phyloP scores from a whole-genome alignment of 148 eudicot genomes.

The Fallopia convolvulus region DNA sequence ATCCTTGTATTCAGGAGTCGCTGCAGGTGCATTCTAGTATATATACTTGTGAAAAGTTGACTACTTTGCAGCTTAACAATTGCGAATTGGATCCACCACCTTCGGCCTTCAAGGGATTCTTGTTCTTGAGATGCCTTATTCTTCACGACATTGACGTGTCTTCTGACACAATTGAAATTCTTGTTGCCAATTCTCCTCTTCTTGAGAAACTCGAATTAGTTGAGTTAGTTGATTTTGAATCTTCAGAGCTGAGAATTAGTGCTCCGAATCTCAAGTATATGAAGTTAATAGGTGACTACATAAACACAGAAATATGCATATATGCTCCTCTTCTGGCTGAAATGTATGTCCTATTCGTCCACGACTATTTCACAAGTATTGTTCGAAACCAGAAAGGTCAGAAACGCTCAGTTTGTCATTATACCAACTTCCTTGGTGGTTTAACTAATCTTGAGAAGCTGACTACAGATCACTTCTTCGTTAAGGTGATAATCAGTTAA shows the following conservation, averaged over 20 bases:
- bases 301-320: too few species aligned
- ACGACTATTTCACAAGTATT: too few species aligned
- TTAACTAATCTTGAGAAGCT: too few species aligned
- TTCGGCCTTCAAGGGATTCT: constrained; percentile 38
- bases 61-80: constrained; percentile 48
- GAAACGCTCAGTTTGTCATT: too few species aligned
- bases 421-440: too few species aligned
- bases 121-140: constrained; percentile 36
- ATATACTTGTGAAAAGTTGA: constrained; percentile 39
- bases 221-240: constrained; percentile 15
- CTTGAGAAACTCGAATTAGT: constrained; percentile 54
- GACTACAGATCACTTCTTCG: too few species aligned
- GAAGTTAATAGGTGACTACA: not conserved
- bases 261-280: too few species aligned
- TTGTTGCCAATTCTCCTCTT: constrained; percentile 47
- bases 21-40: constrained; percentile 36
- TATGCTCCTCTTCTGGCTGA: too few species aligned
- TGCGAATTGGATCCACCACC: constrained; percentile 61
- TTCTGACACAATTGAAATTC: constrained; percentile 43
- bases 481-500: too few species aligned
- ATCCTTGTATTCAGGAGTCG: constrained; percentile 19
- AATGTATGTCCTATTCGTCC: too few species aligned
- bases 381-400: too few species aligned
- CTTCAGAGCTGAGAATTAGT: constrained; percentile 34
- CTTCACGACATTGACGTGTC: constrained; percentile 46